Conservation (phyloP, 148 eudicot genomes). For the Rhododendron vialii region DNA sequence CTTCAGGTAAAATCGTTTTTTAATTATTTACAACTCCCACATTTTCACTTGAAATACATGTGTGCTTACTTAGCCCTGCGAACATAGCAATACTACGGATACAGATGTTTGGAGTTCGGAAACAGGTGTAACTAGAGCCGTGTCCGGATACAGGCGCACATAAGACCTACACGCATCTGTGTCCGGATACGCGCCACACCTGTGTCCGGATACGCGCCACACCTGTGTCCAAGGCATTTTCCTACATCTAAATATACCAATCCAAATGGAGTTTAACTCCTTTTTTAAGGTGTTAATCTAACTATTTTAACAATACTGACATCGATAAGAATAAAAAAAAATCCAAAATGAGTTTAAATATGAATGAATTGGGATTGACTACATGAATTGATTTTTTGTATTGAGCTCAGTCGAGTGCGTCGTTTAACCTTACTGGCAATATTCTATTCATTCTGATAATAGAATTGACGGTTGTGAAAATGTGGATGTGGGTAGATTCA, state of each 20-base stretch:
- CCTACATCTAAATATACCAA: background rate
- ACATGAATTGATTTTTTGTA: background rate
- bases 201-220: background rate
- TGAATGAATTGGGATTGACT: background rate
- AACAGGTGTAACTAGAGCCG: background rate
- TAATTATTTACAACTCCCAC: background rate
- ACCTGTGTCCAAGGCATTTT: background rate
- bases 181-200: background rate
- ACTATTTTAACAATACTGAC: too few relatives aligned
- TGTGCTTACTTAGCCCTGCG: background rate
- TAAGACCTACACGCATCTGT: background rate
- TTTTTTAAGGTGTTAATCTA: background rate
- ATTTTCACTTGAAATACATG: background rate
- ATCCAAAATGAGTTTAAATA: background rate
- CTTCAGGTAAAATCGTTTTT: constrained; percentile 43
- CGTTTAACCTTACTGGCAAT: background rate
- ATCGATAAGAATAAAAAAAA: background rate
- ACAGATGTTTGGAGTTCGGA: background rate
- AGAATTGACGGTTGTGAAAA: background rate
- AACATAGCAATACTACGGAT: background rate
- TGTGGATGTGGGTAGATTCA: background rate
- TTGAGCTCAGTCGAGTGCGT: background rate
- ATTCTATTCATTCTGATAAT: background rate
- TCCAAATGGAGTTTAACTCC: background rate
- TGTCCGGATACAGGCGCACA: background rate